Evolutionary conservation across 139 green algal genomes (phyloP), one percentile per base, ranked within the genome.

Genomic region (Choricystis sp.): DNA sequence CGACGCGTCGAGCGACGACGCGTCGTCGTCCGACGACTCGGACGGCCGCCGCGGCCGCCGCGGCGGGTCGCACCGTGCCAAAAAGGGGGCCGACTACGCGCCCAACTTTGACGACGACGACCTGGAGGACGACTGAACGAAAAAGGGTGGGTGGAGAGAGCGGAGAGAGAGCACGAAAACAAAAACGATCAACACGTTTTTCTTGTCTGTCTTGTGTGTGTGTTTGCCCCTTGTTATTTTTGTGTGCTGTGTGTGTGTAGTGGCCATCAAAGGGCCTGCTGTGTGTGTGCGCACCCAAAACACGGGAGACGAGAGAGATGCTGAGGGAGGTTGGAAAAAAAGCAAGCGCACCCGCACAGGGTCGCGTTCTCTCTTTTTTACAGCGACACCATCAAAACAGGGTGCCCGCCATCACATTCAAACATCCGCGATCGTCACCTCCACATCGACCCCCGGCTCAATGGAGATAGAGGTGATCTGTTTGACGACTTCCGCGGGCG

Each of bases 401-500:
- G n/a, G n/a, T n/a, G n/a, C n/a, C n/a, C n/a, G n/a, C n/a, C n/a
- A n/a, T n/a, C n/a, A n/a, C n/a, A 9, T 16, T 72, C 62, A 84
- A 21, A 86, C 66, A 67, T 84, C 80, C 49, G 62, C 69, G 66
- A 89, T 89, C 61, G 88, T 96, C 59, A 96, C 89, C 76, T 96
- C 92, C 2, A 98, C 88, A 76, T 98, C 92, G 2, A 98, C 92
- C 67, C 92, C 92, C 49, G 92, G 92, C 85, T 98, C 92, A 64
- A 98, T 97, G 74, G 73, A 86, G 81, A 97, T 96, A 71, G 84
- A 95, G 26, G 92, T 97, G 79, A 99, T 98, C 83, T 98, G 89
- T 86, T 98, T 98, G 21, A 99, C 93, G 19, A 98, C 90, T 71
- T 99, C 94, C 31, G 86, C 85, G 52, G 93, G 91, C 26, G 85